These are phyloP conservation scores for Xylaria cubensis DNA, from an alignment of 495 filamentous ascomycete genomes.

Conservation along the genomic window DNA sequence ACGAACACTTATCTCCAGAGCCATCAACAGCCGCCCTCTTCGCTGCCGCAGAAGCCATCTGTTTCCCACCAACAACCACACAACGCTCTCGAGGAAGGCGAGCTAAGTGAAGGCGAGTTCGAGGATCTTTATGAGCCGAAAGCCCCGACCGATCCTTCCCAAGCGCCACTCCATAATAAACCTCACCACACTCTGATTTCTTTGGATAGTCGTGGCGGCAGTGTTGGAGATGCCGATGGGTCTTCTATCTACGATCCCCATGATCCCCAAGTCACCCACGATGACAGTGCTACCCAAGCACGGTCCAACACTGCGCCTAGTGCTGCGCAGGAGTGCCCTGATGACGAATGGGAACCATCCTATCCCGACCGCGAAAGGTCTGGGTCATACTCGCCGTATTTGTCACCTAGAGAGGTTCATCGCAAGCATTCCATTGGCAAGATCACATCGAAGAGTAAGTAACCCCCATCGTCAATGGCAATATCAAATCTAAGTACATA, in stretches of 20 bases:
- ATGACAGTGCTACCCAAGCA: conserved; percentile 31
- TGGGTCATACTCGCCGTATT: conserved; percentile 60
- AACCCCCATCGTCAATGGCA: conserved; percentile 2
- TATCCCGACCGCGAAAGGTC: conserved; percentile 49
- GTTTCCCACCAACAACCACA: conserved; percentile 8
- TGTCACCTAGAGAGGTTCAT: conserved; percentile 54
- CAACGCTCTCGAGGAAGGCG: conserved; percentile 68
- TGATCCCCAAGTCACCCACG: conserved; percentile 30
- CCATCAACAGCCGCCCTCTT: conserved; percentile 3
- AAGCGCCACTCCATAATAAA: conserved; percentile 26
- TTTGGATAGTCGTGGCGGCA: conserved; percentile 30
- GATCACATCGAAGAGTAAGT: conserved; percentile 34
- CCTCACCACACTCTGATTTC: conserved; percentile 22
- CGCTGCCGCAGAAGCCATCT: conserved; percentile 21
- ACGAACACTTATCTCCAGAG: conserved; percentile 15
- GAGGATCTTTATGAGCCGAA: conserved; percentile 54
- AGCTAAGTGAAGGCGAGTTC: conserved; percentile 71
- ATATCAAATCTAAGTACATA: conserved; percentile 26
- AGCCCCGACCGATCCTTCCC: conserved; percentile 25
- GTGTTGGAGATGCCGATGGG: conserved; percentile 37
- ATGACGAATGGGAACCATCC: conserved; percentile 38
- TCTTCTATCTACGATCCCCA: conserved; percentile 40
- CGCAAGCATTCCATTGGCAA: conserved; percentile 39
- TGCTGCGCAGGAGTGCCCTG: conserved; percentile 34
- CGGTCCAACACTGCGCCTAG: conserved; percentile 29